A percentile compares a stretch with the other conserved stretches of the same genome.
These are phyloP conservation scores for Byssothecium circinans DNA, from an alignment of 2,329 filamentous ascomycete species.

Conservation along the genomic window DNA sequence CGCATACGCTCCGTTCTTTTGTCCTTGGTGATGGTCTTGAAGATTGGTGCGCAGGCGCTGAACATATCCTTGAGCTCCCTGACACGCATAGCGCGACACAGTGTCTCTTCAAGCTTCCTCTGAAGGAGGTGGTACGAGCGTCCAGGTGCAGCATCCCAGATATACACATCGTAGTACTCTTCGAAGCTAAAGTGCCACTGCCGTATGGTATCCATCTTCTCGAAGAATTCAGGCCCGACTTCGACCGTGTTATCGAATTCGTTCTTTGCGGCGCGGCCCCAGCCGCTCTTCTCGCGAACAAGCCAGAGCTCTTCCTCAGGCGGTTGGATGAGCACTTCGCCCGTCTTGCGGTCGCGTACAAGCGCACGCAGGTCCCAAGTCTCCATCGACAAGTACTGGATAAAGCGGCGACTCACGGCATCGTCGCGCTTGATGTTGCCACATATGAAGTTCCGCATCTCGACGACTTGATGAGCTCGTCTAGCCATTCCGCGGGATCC, in stretches of 20 bases:
- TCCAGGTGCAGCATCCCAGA: constrained; percentile 46
- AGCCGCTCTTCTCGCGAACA: constrained; percentile 42
- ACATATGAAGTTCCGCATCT: constrained; percentile 48
- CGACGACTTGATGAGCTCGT: constrained; percentile 38
- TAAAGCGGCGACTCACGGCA: constrained; percentile 45
- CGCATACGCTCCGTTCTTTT: constrained; percentile 37
- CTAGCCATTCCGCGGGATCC: constrained; percentile 38
- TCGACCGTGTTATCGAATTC: constrained; percentile 41
- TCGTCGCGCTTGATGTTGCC: constrained; percentile 49
- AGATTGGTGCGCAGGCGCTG: constrained; percentile 33
- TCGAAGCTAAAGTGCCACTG: constrained; percentile 47
- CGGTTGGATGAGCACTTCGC: constrained; percentile 40
- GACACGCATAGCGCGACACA: constrained; percentile 44
- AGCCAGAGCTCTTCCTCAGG: constrained; percentile 46
- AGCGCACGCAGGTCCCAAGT: constrained; percentile 36
- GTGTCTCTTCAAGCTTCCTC: constrained; percentile 35
- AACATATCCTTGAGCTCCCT: constrained; percentile 35
- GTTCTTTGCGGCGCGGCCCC: constrained; percentile 44
- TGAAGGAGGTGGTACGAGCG: constrained; percentile 32
- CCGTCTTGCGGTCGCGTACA: constrained; percentile 48
- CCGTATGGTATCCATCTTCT: constrained; percentile 42
- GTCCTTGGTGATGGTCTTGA: constrained; percentile 44
- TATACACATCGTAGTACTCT: constrained; percentile 49
- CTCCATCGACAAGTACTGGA: constrained; percentile 49
- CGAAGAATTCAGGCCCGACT: constrained; percentile 45